These are phyloP conservation scores for Nidula niveotomentosa DNA, from an alignment of 1,284 basidiomycete species.

Conservation along the genomic window DNA sequence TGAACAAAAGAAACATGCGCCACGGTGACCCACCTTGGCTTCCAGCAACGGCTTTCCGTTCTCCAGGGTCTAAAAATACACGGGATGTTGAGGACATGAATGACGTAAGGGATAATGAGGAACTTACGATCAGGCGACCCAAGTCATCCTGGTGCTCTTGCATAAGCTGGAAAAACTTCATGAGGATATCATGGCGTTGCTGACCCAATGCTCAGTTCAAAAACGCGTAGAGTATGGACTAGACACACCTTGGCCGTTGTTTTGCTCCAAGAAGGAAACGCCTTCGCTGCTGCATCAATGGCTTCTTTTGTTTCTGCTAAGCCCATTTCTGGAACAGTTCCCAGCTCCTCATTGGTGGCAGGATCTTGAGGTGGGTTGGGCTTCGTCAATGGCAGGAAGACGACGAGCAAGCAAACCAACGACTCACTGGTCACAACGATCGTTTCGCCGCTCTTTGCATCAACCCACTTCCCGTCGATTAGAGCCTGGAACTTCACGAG, in stretches of 20 bases:
- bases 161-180: constrained; percentile 76
- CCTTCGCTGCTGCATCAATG: constrained; percentile 72
- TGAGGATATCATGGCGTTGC: constrained; percentile 78
- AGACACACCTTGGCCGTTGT: constrained; percentile 73
- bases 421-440: constrained; percentile 77
- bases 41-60: constrained; percentile 90
- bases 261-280: constrained; percentile 81
- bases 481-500: constrained; percentile 76
- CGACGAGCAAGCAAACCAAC: neutral
- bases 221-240: neutral
- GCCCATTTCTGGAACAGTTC: constrained; percentile 86
- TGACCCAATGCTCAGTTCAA: constrained; percentile 20
- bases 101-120: neutral
- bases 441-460: constrained; percentile 69
- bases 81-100: constrained; percentile 20
- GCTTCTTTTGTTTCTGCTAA: constrained; percentile 79
- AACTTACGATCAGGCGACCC: constrained; percentile 72
- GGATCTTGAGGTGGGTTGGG: constrained; percentile 60
- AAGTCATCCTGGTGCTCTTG: constrained; percentile 81
- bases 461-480: constrained; percentile 83
- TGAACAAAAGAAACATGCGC: neutral
- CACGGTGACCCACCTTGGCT: constrained; percentile 53
- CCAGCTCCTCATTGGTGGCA: constrained; percentile 77
- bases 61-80: constrained; percentile 69
- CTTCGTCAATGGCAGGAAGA: neutral